Evolutionary conservation across 805 yeast species (phyloP), one percentile per base, ranked within the genome.

Genomic region (Pichia nanzhaoensis): DNA sequence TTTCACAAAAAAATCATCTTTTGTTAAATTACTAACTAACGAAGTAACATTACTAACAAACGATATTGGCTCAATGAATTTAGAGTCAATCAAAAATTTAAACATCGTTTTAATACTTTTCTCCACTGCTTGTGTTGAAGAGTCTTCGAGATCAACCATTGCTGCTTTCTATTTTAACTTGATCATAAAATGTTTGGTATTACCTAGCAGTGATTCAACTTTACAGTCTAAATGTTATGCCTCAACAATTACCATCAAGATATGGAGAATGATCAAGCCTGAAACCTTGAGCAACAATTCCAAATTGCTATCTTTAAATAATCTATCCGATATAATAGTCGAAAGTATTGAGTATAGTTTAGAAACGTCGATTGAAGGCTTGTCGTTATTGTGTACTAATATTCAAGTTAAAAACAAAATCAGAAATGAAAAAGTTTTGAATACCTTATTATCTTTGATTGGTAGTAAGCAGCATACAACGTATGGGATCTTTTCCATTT

Each of bases 181-280:
- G 0, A 55, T 79, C 9, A 13, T 45, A 3, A 40, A 45, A 17
- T 36, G 39, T 16, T 30, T 45, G 5, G 7, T 28, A 6, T 18
- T 37, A 3, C 17, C 44, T 5, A 19, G 17, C 3, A 12, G n/a
- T 16, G 13, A 21, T 8, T 3, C 30, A 27, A 4, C 14, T 16
- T 20, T 22, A n/a, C 44, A 45, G 22, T 21, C 31, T 14, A 45
- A 31, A 32, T 45, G 44, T 20, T 45, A 45, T 24, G 48, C 48
- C n/a, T 66, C 74, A 0, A 54, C 78, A 33, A 73, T 74, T 3
- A 53, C 78, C n/a, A 61, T 77, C 6, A 81, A 81, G 56, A 59
- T 78, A 2, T 80, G 84, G 84, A 71, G 72, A 41, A 68, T 72
- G 45, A 59, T 74, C 0, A 66, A 70, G 35, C 57, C 68, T 20